Evolutionary conservation across 257 asterid genomes (phyloP).

Genomic region (Plantago elongata): DNA sequence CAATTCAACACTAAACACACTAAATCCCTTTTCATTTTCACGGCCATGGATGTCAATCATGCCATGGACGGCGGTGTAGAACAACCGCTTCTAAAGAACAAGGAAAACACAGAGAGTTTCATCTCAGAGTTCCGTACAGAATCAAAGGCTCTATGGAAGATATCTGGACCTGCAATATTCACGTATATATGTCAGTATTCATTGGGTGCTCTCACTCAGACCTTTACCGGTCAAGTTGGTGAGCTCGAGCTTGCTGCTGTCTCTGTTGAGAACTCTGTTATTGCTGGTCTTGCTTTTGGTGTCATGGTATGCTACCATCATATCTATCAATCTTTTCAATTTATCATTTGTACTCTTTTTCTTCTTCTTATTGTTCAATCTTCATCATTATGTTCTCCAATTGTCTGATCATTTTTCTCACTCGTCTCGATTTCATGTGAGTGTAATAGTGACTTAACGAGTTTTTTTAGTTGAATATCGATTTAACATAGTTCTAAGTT

Average conservation of each 20-base stretch:
- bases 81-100: constrained; percentile 10
- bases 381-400: too few relatives aligned
- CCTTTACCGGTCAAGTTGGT: constrained; percentile 56
- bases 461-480: too few relatives aligned
- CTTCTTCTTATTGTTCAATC: background rate
- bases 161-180: constrained; percentile 73
- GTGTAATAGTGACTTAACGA: too few relatives aligned
- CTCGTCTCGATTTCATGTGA: too few relatives aligned
- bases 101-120: constrained; percentile 14
- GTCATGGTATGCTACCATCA: constrained; percentile 44
- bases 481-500: too few relatives aligned
- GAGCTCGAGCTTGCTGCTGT: constrained; percentile 81
- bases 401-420: background rate
- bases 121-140: constrained; percentile 34
- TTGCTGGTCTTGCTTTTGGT: constrained; percentile 74
- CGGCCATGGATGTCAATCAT: background rate
- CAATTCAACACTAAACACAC: too few relatives aligned
- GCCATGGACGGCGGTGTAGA: background rate
- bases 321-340: background rate
- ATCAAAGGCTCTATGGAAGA: constrained; percentile 57
- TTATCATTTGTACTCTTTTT: background rate
- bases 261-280: constrained; percentile 73
- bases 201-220: constrained; percentile 64
- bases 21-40: background rate
- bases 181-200: constrained; percentile 70